phyloP scores from a whole-genome alignment of 192 early-diverging fungal genomes.

The Diversispora epigaea region DNA sequence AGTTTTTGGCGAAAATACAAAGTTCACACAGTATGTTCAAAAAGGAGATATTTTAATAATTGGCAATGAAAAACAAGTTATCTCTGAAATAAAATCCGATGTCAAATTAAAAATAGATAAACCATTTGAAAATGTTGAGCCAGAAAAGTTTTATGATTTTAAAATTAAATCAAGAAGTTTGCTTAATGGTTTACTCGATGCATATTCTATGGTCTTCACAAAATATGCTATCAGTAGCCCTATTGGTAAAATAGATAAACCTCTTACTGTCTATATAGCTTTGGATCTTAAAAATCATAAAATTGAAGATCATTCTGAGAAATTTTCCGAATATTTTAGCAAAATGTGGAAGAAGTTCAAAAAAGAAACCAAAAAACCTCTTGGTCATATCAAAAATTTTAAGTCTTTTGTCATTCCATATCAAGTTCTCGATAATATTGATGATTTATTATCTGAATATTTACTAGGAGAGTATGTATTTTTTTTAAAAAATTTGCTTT shows the following conservation, averaged over 20 bases:
- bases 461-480: conserved; percentile 19
- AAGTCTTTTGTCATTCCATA: background rate
- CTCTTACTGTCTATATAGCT: background rate
- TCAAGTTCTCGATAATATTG: conserved; percentile 5
- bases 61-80: conserved; percentile 14
- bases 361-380: conserved; percentile 21
- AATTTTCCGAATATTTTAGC: conserved; percentile 1
- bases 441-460: background rate
- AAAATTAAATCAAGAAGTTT: background rate
- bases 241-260: conserved; percentile 1
- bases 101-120: conserved; percentile 4
- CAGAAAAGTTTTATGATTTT: background rate
- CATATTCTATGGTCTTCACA: conserved; percentile 25
- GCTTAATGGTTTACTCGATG: conserved; percentile 25
- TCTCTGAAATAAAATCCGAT: conserved; percentile 17
- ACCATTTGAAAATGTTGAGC: background rate
- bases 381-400: conserved; percentile 25
- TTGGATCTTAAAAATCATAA: background rate
- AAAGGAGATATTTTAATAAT: conserved; percentile 28
- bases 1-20: conserved; percentile 22
- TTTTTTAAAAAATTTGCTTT: background rate
- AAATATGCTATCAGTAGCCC: conserved; percentile 11
- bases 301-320: background rate
- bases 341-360: conserved; percentile 6
- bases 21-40: conserved; percentile 6